Percentiles rank a stretch among this genome's conserved stretches.
Conservation (phyloP, 2,329 filamentous ascomycete species). For the Helicocarpus griseus region DNA sequence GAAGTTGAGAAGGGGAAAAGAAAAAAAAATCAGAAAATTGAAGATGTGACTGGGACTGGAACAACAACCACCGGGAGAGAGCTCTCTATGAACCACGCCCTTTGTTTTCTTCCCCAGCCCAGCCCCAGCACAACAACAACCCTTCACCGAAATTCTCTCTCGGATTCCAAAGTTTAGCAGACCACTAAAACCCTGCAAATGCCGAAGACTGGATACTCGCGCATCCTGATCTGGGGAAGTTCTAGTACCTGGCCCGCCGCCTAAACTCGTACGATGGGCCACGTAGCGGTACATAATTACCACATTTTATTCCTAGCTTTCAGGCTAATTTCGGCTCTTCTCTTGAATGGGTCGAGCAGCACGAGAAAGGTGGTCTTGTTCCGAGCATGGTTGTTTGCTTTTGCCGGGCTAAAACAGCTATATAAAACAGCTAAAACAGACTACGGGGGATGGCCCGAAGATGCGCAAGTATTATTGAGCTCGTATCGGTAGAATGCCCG, state of each 20-base stretch:
- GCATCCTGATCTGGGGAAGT: not conserved
- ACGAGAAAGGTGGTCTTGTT: not conserved
- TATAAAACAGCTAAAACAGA: no score
- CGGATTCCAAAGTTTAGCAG: not conserved
- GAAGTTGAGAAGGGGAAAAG: not conserved
- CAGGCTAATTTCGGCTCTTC: not conserved
- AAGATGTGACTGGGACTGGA: no score
- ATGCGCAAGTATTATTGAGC: no score
- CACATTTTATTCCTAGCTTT: not conserved
- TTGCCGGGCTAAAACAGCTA: no score
- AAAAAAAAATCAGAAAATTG: not conserved
- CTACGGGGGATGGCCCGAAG: no score
- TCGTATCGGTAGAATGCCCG: no score
- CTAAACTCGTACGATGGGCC: not conserved
- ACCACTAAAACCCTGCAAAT: not conserved
- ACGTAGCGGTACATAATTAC: not conserved
- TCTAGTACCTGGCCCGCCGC: not conserved
- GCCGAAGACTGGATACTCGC: not conserved
- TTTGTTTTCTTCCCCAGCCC: no score
- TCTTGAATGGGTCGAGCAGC: not conserved
- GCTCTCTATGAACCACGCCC: no score
- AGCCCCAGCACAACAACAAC: no score
- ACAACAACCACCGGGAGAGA: no score
- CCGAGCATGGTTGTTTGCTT: not conserved
- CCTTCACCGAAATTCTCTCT: no score